phyloP scores from a whole-genome alignment of 177 flowering plant genomes.

The Vitis hybrid region DNA sequence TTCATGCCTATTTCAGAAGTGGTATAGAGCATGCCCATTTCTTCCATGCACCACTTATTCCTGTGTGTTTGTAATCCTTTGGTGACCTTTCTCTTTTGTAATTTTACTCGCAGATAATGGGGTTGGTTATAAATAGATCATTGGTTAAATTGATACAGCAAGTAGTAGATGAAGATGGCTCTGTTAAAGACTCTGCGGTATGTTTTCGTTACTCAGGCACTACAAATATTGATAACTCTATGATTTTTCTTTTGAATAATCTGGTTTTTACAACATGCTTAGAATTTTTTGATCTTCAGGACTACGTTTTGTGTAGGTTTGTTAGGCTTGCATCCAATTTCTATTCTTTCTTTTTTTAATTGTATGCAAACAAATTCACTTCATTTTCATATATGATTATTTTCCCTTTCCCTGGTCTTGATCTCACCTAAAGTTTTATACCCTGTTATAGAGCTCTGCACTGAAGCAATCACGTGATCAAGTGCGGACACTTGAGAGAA shows the following conservation, averaged over 20 bases:
- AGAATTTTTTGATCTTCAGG: neutral
- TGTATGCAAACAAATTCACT: neutral
- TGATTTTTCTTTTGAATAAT: neutral
- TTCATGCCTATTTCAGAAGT: slow-evolving; percentile 78
- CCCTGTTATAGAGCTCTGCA: slow-evolving; percentile 54
- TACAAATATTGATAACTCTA: neutral
- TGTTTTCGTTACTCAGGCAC: slow-evolving; percentile 17
- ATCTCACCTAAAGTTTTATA: slow-evolving; percentile 1
- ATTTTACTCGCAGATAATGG: slow-evolving; percentile 52
- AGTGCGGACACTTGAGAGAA: slow-evolving; percentile 67
- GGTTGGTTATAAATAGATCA: slow-evolving; percentile 44
- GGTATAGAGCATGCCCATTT: slow-evolving; percentile 33
- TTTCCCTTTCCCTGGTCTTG: neutral
- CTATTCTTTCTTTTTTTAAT: neutral
- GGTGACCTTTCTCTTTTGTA: slow-evolving; percentile 4
- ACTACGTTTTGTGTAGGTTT: neutral
- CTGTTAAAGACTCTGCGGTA: slow-evolving; percentile 91
- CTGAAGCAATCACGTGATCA: slow-evolving; percentile 62
- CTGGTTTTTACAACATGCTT: neutral
- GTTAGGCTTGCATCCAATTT: neutral
- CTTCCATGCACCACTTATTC: neutral
- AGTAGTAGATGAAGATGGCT: slow-evolving; percentile 83
- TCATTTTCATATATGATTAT: neutral
- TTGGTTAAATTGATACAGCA: slow-evolving; percentile 57
- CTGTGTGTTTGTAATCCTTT: neutral